Evolutionary conservation across 2,329 filamentous ascomycete species (phyloP), one percentile per base, ranked within the genome.

Genomic region (Epichloe uncinata): DNA sequence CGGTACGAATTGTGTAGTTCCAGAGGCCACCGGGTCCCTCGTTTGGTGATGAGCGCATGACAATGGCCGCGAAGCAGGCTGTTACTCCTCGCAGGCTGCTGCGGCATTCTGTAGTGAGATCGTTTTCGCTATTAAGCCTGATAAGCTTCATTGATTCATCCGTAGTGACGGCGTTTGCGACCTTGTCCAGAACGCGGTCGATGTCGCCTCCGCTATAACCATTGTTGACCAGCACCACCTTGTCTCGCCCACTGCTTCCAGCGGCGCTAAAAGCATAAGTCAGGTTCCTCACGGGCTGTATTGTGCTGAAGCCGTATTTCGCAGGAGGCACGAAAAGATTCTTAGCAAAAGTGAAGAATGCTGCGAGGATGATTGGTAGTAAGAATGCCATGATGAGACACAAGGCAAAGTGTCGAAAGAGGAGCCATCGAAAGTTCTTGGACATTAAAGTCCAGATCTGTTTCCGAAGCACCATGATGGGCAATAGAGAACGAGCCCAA

Each of bases 1-100:
- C 90, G 3, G 81, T 81, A 50, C 86, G 75, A 26, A 95, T 72
- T 0, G 87, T 90, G 61, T 95, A 96, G 66, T 93, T 94, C 90
- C 90, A 95, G 42, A 77, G 66, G 2, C 76, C 75, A 6, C 74
- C 75, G 1, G 63, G 54, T 9, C 87, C 87, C 67, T 93, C 82
- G 1, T 66, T 73, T 0, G 88, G 87, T 5, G 87, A 94, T 0
- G 83, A 83, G 49, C 80, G 72, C 68, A 94, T 91, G 4, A 84
- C 78, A 1, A 85, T 77, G 8, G 84, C 87, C 16, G 78, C 84
- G 60, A 83, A 89, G 64, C 87, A 93, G 1, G 66, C 69, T 12
- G 84, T 84, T 1, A 85, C 81, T 16, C 85, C 85, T 37, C 79
- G 70, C 47, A 86, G 66, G 38, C 73, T 76, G 56, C 75, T 82